A percentile compares a stretch with the other conserved stretches of the same genome.
Evolutionary conservation across 1,139 yeast genomes (phyloP).

Genomic region (Zygotorulaspora mrakii): DNA sequence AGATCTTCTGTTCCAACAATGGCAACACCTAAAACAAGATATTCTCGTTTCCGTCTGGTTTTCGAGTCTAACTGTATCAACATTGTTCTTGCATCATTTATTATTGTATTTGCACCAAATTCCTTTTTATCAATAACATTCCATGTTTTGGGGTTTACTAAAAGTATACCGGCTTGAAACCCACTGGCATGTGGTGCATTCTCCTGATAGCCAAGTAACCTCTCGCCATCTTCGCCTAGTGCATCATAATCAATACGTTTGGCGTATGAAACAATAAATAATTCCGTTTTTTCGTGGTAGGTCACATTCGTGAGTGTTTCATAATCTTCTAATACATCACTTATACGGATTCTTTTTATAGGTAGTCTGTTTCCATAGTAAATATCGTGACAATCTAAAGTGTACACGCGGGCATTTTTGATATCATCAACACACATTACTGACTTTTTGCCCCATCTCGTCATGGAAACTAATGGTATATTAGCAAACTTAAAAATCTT

Average conservation of each 20-base stretch:
- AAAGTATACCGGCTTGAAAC: slow-evolving; percentile 57
- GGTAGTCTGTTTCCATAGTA: slow-evolving; percentile 67
- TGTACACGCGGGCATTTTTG: slow-evolving; percentile 68
- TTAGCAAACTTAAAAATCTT: slow-evolving; percentile 65
- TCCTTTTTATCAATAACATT: slow-evolving; percentile 66
- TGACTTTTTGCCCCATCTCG: slow-evolving; percentile 35
- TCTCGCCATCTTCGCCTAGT: slow-evolving; percentile 70
- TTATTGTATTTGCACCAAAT: slow-evolving; percentile 64
- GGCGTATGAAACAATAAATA: slow-evolving; percentile 63
- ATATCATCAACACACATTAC: slow-evolving; percentile 69
- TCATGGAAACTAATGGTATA: slow-evolving; percentile 58
- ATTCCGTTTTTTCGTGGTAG: slow-evolving; percentile 66
- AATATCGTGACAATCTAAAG: slow-evolving; percentile 38
- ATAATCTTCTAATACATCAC: slow-evolving; percentile 42
- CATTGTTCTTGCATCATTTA: slow-evolving; percentile 38
- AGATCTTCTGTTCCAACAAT: slow-evolving; percentile 77
- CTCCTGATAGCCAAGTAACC: slow-evolving; percentile 56
- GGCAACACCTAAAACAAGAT: slow-evolving; percentile 76
- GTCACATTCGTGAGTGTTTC: slow-evolving; percentile 67
- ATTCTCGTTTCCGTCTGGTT: slow-evolving; percentile 60
- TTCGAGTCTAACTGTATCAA: slow-evolving; percentile 42
- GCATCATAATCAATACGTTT: slow-evolving; percentile 60
- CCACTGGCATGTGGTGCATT: slow-evolving; percentile 50
- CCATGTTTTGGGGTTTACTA: slow-evolving; percentile 77
- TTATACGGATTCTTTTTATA: slow-evolving; percentile 44